Conservation (phyloP, 2,329 filamentous ascomycete species). For the Apiospora arundinis region DNA sequence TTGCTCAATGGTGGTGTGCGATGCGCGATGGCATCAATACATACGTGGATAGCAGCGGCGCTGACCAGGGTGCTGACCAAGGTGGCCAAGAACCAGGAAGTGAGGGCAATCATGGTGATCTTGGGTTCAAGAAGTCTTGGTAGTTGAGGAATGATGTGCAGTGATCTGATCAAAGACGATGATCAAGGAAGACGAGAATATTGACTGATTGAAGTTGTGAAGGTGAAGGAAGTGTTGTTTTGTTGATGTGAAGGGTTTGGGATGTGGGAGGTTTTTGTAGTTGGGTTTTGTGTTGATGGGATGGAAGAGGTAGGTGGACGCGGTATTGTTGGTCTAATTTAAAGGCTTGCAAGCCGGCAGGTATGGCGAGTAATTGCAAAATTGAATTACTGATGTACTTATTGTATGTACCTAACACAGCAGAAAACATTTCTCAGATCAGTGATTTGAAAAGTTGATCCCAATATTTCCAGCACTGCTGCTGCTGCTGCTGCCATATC, state of each 20-base stretch:
- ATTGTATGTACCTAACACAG: neutral
- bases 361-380: no score
- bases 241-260: neutral
- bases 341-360: neutral
- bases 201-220: neutral
- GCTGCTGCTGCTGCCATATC: neutral
- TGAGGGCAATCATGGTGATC: conserved; percentile 1
- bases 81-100: neutral
- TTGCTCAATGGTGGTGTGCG: neutral
- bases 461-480: neutral
- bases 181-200: neutral
- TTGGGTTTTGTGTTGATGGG: neutral
- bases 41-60: neutral
- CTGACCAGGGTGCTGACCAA: conserved; percentile 5
- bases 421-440: neutral
- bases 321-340: neutral
- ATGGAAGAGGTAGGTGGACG: neutral
- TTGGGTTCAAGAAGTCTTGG: neutral
- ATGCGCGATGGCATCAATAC: neutral
- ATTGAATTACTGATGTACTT: neutral
- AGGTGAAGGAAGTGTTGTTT: neutral
- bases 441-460: no score
- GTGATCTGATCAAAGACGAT: neutral
- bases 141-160: neutral
- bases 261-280: neutral